Evolutionary conservation across 2,329 filamentous ascomycete species (phyloP), one percentile per base, ranked within the genome.

Genomic region (Colletotrichum paranaense): DNA sequence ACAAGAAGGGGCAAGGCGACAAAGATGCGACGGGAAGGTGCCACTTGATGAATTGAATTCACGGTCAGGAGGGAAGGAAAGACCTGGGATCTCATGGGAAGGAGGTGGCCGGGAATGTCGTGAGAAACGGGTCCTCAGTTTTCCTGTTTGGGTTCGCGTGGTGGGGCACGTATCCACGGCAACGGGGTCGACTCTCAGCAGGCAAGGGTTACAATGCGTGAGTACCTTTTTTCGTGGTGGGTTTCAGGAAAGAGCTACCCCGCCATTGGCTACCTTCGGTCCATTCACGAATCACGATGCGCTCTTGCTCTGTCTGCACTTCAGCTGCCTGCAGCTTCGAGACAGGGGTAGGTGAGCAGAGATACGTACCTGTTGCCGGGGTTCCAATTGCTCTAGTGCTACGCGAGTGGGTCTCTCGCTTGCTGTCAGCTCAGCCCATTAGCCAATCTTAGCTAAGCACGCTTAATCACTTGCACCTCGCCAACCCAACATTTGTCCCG

Each of bases 221-320:
- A 42, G 16, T 16, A 55, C 60, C 53, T 24, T 16, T 46, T 46
- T 14, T 63, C 22, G 22, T 72, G 38, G 67, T 72, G 67, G 71
- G 70, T 74, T 74, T 67, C 67, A 72, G 62, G n/a, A 67, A 57
- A 52, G 30, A 73, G 62, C 71, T 60, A 62, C 38, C 62, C 62
- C 57, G 56, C 62, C 71, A 74, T 74, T 73, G 66, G 66, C 35
- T 35, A 38, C 7, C 19, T 19, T n/a, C 16, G 11, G 26, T 22
- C 56, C 68, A 19, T 58, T 38, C 38, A 22, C 38, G 14, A 42
- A 42, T 42, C 16, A 42, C 38, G 24, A 35, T 22, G n/a, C 22
- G 16, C 4, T 22, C 24, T 16, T 30, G 14, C 9, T 14, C n/a
- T 53, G 30, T 19, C 38, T 49, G 42, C 42, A 22, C 42, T 22